Evolutionary conservation across 108 stramenopile species (phyloP).

Genomic region (Skeletonema grethae): DNA sequence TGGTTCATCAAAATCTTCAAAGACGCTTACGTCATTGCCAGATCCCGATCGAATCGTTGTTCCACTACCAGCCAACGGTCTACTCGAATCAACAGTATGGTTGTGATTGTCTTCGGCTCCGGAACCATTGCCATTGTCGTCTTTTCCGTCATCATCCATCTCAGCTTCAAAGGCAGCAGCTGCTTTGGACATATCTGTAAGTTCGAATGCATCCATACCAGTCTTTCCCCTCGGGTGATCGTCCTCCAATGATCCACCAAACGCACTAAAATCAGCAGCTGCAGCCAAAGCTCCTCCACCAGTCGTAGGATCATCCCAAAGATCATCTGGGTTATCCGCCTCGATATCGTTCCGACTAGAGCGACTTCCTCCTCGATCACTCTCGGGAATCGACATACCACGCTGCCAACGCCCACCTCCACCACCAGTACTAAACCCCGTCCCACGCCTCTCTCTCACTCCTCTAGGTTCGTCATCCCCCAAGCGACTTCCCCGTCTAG

Average conservation of each 20-base stretch:
- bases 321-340: conserved; percentile 73
- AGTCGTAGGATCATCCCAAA: conserved; percentile 85
- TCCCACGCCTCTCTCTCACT: conserved; percentile 5
- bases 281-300: conserved; percentile 54
- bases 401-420: conserved; percentile 74
- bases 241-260: conserved; percentile 72
- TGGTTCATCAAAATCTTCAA: conserved; percentile 85
- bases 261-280: conserved; percentile 81
- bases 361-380: conserved; percentile 12
- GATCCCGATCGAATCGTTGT: conserved; percentile 82
- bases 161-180: conserved; percentile 71
- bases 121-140: conserved; percentile 14
- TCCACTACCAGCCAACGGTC: conserved; percentile 79
- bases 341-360: conserved; percentile 39
- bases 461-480: not conserved
- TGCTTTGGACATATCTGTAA: conserved; percentile 80
- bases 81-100: conserved; percentile 61
- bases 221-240: conserved; percentile 35
- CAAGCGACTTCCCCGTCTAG: conserved; percentile 2
- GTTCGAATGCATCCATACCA: conserved; percentile 63
- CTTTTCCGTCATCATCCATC: conserved; percentile 51
- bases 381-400: conserved; percentile 70
- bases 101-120: conserved; percentile 20
- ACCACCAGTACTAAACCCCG: not conserved
- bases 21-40: conserved; percentile 84